Evolutionary conservation across 2,329 filamentous ascomycete species (phyloP), one percentile per base, ranked within the genome.

Genomic region (Aphanocladium album): DNA sequence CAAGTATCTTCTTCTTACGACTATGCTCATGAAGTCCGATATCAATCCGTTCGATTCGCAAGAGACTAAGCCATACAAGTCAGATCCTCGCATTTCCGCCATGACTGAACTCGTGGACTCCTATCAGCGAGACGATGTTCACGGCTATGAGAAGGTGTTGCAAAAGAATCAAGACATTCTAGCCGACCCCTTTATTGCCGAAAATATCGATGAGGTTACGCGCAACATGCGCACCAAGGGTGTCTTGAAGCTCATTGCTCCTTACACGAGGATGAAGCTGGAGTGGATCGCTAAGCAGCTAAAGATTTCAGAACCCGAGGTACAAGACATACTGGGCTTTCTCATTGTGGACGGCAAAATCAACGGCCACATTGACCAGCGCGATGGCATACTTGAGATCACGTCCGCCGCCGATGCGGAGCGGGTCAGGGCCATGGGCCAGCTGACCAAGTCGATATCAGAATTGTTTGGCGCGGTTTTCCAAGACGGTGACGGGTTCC

Each of bases 31-130:
- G 90, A 93, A 93, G 72, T 97, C 93, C 45, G 87, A 96, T 74
- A 99, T 99, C 83, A 98, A 98, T 73, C 95, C 95, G 0, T 98
- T 99, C 73, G 93, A 98, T 75, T 97, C 93, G 9, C 95, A 98
- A 74, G 95, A 99, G 78, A 98, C 93, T 19, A 98, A 98, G 77
- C 95, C 95, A 0, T 99, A 99, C 81, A 93, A 92, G 77, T 93
- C 90, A 67, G 93, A 99, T 72, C 90, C 92, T 6, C 90, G 93
- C 61, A 97, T 99, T 67, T 89, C 91, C 2, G 93, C 92, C 67
- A 99, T 99, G 93, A 98, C 93, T 2, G 90, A 97, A 67, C 83
- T 99, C 1, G 95, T 99, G 23, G 93, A 98, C 68, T 92, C 95
- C 12, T 99, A 96, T 74, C 95, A 98, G 76, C 86, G 90, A 61